phyloP scores from a whole-genome alignment of 192 early-diverging fungal species.

The Umbelopsis vinacea region DNA sequence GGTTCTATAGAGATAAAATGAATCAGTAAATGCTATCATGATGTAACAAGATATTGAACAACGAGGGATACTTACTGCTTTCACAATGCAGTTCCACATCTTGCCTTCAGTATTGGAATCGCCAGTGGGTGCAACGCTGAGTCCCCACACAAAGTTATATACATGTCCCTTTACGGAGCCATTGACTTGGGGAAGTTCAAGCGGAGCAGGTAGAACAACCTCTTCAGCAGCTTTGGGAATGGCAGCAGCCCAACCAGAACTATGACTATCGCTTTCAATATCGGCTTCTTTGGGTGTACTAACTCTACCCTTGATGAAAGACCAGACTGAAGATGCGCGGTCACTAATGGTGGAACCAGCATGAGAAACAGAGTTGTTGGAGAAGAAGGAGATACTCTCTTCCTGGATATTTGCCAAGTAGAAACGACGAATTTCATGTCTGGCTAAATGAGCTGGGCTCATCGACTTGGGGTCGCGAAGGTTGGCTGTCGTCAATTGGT shows the following conservation, averaged over 20 bases:
- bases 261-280: constrained; percentile 18
- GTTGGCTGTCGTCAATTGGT: constrained; percentile 58
- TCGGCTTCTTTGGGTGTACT: neutral
- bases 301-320: constrained; percentile 1
- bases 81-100: constrained; percentile 51
- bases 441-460: constrained; percentile 45
- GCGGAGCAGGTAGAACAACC: constrained; percentile 3
- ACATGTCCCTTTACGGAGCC: constrained; percentile 29
- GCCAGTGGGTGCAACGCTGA: constrained; percentile 24
- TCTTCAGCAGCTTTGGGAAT: constrained; percentile 34
- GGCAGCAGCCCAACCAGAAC: constrained; percentile 29
- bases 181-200: constrained; percentile 51
- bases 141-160: constrained; percentile 46
- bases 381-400: constrained; percentile 50
- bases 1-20: constrained; percentile 31
- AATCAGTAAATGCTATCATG: neutral
- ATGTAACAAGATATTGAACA: neutral
- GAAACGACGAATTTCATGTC: constrained; percentile 65
- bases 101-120: constrained; percentile 28
- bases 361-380: constrained; percentile 41
- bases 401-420: constrained; percentile 61
- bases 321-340: constrained; percentile 26
- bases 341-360: constrained; percentile 25
- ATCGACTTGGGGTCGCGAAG: constrained; percentile 53
- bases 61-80: constrained; percentile 42